Base-by-base conservation (phyloP, 495 filamentous ascomycete genomes). In the Aspergillus egyptiacus region DNA sequence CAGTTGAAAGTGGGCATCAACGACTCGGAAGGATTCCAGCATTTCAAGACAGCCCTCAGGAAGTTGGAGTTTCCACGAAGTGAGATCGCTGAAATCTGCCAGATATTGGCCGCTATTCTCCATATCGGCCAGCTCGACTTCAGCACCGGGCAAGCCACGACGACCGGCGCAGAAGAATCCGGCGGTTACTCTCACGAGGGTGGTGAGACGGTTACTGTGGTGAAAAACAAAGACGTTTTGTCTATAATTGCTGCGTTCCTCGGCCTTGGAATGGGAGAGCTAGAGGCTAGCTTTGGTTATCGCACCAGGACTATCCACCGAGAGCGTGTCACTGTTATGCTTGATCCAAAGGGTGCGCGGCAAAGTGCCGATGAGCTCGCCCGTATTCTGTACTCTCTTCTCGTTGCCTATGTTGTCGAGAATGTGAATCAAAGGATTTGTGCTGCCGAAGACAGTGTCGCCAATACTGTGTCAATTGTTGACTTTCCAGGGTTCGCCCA, bases 71-170 rank as follows among this genome's bases (percentile, higher is more conserved):
- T 98, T 55, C 87, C 91, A 2, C 78, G 89, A 18, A 81, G 82
- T 54, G 91, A 96, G 56, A 96, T 98, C 63, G 93, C 93, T 28
- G 91, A 96, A 61, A 86, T 97, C 48, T 98, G 93, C 63, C 91
- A 97, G 66, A 80, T 96, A 33, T 66, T 98, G 18, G 93, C 93
- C 17, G 80, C 78, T 58, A 94, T 98, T 52, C 76, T 98, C 11
- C 93, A 98, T 57, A 87, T 98, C 56, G 93, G 93, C 28, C 91
- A 98, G 62, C 75, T 98, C 10, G 93, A 97, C 40, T 98, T 98
- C 59, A 76, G 79, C 48, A 91, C 79, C 0, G 79, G 81, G 5
- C 84, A 91, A 54, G 79, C 81, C 45, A 96, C 91, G 1, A 78
- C 80, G 11, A 84, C 81, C 4, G 78, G 77, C 1, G 88, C 81